Base-by-base conservation (phyloP, 2,329 filamentous ascomycete species). In the Pestalotiopsis fici region DNA sequence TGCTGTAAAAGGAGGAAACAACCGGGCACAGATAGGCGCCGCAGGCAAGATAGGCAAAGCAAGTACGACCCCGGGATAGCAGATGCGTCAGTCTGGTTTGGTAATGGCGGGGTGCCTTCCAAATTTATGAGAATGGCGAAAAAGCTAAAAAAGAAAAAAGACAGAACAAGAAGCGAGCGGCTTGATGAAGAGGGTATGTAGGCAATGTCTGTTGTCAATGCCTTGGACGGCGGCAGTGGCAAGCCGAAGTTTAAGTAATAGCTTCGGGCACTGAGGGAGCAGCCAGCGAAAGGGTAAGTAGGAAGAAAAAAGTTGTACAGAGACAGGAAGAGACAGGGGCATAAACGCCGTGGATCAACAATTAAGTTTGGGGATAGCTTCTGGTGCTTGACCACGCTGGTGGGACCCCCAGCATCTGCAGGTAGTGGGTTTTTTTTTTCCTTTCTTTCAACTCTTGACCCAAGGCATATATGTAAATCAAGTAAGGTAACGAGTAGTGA, bases 191-290 rank as follows among this genome's bases (percentile, higher is more conserved):
- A 50, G 43, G n/a, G n/a, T n/a, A n/a, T n/a, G 31, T 35, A 35
- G 31, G 43, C 18, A 21, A 50, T 18, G 43, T 50, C 43, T n/a
- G 18, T 50, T 50, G 43, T 50, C 43, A n/a, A 50, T 50, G 43
- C 43, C 43, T 50, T 50, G 21, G 18, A 50, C 43, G 43, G 43
- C 57, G 57, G 57, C 57, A 60, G 57, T 60, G 25, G 28, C 23
- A 59, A 25, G 15, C 55, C 57, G 28, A 60, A 37, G 25, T 37
- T 60, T 60, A 60, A 60, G 57, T 60, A 60, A 60, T 60, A 37
- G 28, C 57, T 21, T 13, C 25, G 57, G 27, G 25, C 18, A 57
- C 55, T 27, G 27, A 57, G 23, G 23, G 23, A 25, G 57, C n/a
- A 18, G 27, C 2, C 18, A n/a, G 31, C n/a, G 18, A 37, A 37